Percentiles rank a stretch among this genome's conserved stretches.
Evolutionary conservation across 345 rosid species (phyloP).

Genomic region (Salix brachista): DNA sequence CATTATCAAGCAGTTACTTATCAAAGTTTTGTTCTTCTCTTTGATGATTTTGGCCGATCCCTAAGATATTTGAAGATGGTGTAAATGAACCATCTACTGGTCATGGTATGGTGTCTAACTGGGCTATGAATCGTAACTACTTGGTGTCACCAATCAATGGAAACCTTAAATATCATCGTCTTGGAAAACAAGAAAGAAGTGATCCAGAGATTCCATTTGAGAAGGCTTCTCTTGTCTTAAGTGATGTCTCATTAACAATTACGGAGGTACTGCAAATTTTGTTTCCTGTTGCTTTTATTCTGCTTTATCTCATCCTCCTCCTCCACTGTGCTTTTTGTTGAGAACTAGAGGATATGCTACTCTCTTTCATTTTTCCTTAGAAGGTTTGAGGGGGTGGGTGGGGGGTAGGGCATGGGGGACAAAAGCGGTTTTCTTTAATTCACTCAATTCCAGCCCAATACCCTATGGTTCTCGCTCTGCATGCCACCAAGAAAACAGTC

Average conservation of each 20-base stretch:
- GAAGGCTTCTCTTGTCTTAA: slow-evolving; percentile 76
- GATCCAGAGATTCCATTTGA: slow-evolving; percentile 91
- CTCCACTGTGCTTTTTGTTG: not conserved
- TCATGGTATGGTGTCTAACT: slow-evolving; percentile 45
- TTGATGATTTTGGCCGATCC: slow-evolving; percentile 8
- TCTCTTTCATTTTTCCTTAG: not conserved
- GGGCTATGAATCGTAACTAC: slow-evolving; percentile 76
- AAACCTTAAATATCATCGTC: slow-evolving; percentile 85
- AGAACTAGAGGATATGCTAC: not conserved
- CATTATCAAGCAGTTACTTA: not conserved
- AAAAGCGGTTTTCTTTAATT: too few species aligned
- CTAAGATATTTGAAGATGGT: slow-evolving; percentile 95
- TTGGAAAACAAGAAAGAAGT: slow-evolving; percentile 90
- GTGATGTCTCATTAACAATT: slow-evolving; percentile 73
- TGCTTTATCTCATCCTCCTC: not conserved
- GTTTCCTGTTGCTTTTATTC: not conserved
- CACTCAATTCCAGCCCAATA: not conserved
- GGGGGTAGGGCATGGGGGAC: too few species aligned
- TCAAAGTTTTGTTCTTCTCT: slow-evolving; percentile 2
- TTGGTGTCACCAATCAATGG: slow-evolving; percentile 91
- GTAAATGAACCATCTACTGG: slow-evolving; percentile 57
- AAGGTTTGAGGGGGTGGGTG: too few species aligned
- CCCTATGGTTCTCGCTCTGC: not conserved
- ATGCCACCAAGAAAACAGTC: not conserved
- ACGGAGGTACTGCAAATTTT: slow-evolving; percentile 58